A percentile compares a stretch with the other conserved stretches of the same genome.
These are phyloP conservation scores for Paraurostyla sp. DNA, from an alignment of 73 alveolate species.

Conservation along the genomic window DNA sequence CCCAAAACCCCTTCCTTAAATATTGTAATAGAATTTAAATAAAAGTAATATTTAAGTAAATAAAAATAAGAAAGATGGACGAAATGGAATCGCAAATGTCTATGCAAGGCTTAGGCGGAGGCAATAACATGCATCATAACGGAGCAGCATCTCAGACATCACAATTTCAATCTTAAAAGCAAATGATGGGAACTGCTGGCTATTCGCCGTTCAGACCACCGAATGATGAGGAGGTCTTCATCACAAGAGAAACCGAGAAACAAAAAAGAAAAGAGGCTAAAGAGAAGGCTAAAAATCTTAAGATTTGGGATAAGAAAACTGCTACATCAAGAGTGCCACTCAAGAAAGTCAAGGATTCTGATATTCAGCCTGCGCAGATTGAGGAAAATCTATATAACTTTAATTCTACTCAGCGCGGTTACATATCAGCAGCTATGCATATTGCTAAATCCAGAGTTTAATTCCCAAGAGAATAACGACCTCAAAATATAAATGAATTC, in stretches of 20 bases:
- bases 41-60: not conserved
- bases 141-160: not conserved
- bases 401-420: constrained; percentile 60
- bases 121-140: not conserved
- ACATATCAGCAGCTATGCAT: constrained; percentile 70
- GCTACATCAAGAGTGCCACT: constrained; percentile 79
- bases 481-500: constrained; percentile 79
- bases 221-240: constrained; percentile 82
- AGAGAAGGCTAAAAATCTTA: constrained; percentile 80
- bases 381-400: constrained; percentile 68
- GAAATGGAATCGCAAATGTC: constrained; percentile 2
- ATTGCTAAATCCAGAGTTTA: constrained; percentile 73
- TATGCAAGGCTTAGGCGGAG: not conserved
- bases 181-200: constrained; percentile 49
- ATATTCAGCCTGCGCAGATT: constrained; percentile 65
- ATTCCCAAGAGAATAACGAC: constrained; percentile 77
- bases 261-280: constrained; percentile 83
- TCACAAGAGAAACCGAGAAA: constrained; percentile 83
- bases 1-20: too few relatives aligned
- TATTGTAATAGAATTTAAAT: too few relatives aligned
- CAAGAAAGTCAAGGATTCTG: constrained; percentile 67
- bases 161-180: not conserved
- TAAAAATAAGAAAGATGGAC: constrained; percentile 32
- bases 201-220: constrained; percentile 77
- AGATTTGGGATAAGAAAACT: constrained; percentile 88